A percentile compares a stretch with the other conserved stretches of the same genome.
Conservation (phyloP, 148 eudicot species). For the Fagopyrum tataricum region DNA sequence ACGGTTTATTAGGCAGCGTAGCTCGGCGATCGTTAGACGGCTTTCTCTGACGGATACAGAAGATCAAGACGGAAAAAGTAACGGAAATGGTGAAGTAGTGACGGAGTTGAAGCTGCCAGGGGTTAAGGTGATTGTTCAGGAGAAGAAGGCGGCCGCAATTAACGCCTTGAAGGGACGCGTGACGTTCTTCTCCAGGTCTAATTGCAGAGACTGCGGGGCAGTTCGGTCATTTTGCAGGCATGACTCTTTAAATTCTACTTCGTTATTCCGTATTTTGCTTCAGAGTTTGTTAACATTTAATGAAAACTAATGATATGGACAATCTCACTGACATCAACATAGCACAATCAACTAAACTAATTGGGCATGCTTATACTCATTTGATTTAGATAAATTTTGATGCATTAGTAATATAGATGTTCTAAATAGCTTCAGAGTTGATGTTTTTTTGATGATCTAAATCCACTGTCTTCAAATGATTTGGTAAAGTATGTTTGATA, state of each 20-base stretch:
- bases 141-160: slow-evolving; percentile 18
- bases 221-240: slow-evolving; percentile 43
- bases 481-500: too few relatives aligned
- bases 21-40: slow-evolving; percentile 48
- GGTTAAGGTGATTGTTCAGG: slow-evolving; percentile 55
- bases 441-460: too few relatives aligned
- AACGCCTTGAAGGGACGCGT: slow-evolving; percentile 52
- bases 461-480: too few relatives aligned
- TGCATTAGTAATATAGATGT: too few relatives aligned
- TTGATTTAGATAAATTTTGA: too few relatives aligned
- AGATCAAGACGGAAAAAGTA: background rate
- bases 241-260: background rate
- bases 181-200: slow-evolving; percentile 80
- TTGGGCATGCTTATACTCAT: too few relatives aligned
- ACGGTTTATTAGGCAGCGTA: slow-evolving; percentile 52
- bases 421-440: too few relatives aligned
- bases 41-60: slow-evolving; percentile 18
- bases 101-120: slow-evolving; percentile 73
- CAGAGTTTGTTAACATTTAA: too few relatives aligned
- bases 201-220: slow-evolving; percentile 77
- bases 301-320: too few relatives aligned
- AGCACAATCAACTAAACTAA: too few relatives aligned
- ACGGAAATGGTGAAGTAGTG: slow-evolving; percentile 20
- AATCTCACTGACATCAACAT: too few relatives aligned
- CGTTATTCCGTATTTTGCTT: too few relatives aligned